Percentiles rank a stretch among this genome's conserved stretches.
Evolutionary conservation across 495 filamentous ascomycete species (phyloP).

Genomic region (Entonaema liquescens): DNA sequence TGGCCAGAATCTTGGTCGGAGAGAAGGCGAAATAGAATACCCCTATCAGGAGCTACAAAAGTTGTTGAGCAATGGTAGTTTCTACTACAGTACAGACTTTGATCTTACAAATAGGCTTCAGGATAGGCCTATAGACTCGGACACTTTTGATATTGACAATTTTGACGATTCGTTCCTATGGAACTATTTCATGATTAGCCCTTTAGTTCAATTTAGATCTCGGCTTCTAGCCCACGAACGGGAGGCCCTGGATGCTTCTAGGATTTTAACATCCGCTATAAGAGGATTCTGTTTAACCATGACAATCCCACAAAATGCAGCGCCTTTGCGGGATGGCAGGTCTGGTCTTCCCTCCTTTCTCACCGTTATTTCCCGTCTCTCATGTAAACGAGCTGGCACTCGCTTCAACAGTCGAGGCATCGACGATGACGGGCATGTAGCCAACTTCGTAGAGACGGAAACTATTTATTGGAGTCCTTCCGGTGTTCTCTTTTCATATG

Average conservation of each 20-base stretch:
- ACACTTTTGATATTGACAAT: constrained; percentile 79
- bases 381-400: constrained; percentile 90
- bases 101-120: constrained; percentile 94
- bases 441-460: constrained; percentile 81
- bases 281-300: constrained; percentile 89
- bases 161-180: constrained; percentile 92
- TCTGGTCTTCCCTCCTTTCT: constrained; percentile 82
- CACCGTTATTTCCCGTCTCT: constrained; percentile 90
- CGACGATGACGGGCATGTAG: constrained; percentile 96
- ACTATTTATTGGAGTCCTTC: constrained; percentile 77
- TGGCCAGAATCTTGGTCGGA: constrained; percentile 65
- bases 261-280: constrained; percentile 92
- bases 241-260: constrained; percentile 77
- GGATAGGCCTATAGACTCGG: constrained; percentile 67
- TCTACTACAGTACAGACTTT: constrained; percentile 97
- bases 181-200: constrained; percentile 98
- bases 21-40: constrained; percentile 77
- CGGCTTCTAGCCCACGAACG: constrained; percentile 77
- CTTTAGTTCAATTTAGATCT: constrained; percentile 86
- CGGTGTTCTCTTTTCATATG: constrained; percentile 88
- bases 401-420: constrained; percentile 96
- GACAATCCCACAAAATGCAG: constrained; percentile 71
- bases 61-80: constrained; percentile 91
- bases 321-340: constrained; percentile 63
- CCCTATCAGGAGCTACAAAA: constrained; percentile 91